phyloP scores from a whole-genome alignment of 192 early-diverging fungal species.

The Cetraspora pellucida region DNA sequence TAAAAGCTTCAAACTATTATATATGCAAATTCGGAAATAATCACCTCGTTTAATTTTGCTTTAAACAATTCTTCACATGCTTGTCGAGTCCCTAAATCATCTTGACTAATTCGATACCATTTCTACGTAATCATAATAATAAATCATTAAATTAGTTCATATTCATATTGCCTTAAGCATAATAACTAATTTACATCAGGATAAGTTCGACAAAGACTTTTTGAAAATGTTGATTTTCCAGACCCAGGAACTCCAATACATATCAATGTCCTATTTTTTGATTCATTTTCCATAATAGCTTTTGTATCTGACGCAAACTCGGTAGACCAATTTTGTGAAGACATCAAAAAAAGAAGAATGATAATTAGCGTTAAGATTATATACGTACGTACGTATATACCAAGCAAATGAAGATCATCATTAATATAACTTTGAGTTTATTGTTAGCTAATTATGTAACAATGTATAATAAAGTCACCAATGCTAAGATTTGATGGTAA shows the following conservation, averaged over 20 bases:
- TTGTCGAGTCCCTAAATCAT: slow-evolving; percentile 67
- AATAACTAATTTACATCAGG: slow-evolving; percentile 5
- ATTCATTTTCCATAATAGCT: neutral
- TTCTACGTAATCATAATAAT: slow-evolving; percentile 34
- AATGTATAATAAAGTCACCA: too few species aligned
- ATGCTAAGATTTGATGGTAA: too few species aligned
- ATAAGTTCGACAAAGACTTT: slow-evolving; percentile 44
- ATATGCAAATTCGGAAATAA: too few species aligned
- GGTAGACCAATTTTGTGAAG: too few species aligned
- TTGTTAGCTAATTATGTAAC: too few species aligned
- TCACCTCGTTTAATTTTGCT: too few species aligned
- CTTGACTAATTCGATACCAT: slow-evolving; percentile 75
- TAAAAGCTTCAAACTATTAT: neutral
- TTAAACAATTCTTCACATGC: slow-evolving; percentile 53
- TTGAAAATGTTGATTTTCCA: slow-evolving; percentile 74
- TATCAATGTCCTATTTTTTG: slow-evolving; percentile 56
- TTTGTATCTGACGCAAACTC: too few species aligned
- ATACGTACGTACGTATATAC: too few species aligned
- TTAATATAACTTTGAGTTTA: too few species aligned
- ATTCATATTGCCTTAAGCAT: neutral
- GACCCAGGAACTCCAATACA: slow-evolving; percentile 77
- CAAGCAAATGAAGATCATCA: too few species aligned
- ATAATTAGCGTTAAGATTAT: too few species aligned
- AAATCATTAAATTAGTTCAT: neutral
- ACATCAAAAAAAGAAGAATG: too few species aligned